Evolutionary conservation across 106 monocot species (phyloP).

Genomic region (Allium sativum): DNA sequence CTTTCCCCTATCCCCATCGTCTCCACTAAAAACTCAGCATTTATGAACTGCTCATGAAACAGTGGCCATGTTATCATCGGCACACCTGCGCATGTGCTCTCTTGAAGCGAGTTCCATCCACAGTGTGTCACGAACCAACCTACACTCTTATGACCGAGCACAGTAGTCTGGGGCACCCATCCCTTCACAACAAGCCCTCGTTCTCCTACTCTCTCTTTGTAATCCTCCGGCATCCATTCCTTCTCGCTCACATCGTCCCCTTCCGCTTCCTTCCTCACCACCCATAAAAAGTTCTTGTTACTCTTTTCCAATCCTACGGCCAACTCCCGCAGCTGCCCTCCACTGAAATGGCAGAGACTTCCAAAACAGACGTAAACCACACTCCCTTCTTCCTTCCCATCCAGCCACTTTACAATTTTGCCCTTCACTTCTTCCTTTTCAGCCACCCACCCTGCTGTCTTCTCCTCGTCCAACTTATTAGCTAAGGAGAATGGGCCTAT

Average conservation of each 20-base stretch:
- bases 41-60: slow-evolving; percentile 1
- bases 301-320: slow-evolving; percentile 3
- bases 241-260: not conserved
- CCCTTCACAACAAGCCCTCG: not conserved
- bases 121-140: slow-evolving; percentile 75
- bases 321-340: slow-evolving; percentile 17
- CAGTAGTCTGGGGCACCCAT: slow-evolving; percentile 5
- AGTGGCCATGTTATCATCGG: slow-evolving; percentile 1
- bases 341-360: not conserved
- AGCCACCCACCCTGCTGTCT: slow-evolving; percentile 5
- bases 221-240: slow-evolving; percentile 5
- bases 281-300: slow-evolving; percentile 20
- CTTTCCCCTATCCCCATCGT: slow-evolving; percentile 3
- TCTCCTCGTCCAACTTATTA: not conserved
- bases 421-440: not conserved
- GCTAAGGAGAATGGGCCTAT: not conserved
- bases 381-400: not conserved
- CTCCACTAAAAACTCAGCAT: not conserved
- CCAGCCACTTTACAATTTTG: slow-evolving; percentile 10
- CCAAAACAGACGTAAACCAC: slow-evolving; percentile 26
- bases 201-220: not conserved
- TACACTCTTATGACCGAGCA: slow-evolving; percentile 35
- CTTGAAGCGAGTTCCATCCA: slow-evolving; percentile 54
- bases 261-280: slow-evolving; percentile 6
- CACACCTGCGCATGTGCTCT: not conserved